These are phyloP conservation scores for Aspergillus ostianus DNA, from an alignment of 495 filamentous ascomycete genomes.

Conservation along the genomic window DNA sequence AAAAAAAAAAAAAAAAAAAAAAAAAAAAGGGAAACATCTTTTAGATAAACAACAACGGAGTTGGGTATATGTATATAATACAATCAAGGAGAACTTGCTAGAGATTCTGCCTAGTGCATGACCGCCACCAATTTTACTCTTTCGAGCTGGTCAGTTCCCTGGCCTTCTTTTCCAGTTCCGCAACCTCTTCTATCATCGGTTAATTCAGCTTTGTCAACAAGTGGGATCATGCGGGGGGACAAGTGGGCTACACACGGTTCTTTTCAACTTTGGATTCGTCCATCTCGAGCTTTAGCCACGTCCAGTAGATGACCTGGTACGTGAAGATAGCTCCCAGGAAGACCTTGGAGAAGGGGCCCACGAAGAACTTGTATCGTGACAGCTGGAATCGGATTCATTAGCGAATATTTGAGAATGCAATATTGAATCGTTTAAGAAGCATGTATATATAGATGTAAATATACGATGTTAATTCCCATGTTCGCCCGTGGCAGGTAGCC, in stretches of 20 bases:
- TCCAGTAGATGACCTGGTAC: conserved; percentile 82
- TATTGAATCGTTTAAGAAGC: too few species aligned
- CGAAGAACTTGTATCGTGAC: conserved; percentile 75
- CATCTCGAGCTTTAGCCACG: conserved; percentile 83
- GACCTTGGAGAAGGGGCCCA: conserved; percentile 77
- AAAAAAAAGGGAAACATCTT: not conserved
- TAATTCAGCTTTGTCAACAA: conserved; percentile 3
- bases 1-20: too few species aligned
- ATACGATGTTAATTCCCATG: too few species aligned
- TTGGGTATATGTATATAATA: conserved; percentile 17
- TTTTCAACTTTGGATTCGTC: conserved; percentile 66
- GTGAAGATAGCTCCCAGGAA: conserved; percentile 83
- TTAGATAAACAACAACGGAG: not conserved
- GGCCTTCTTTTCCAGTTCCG: conserved; percentile 41
- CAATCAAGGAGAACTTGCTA: conserved; percentile 6
- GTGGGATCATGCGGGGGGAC: conserved; percentile 1
- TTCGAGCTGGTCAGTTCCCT: conserved; percentile 35
- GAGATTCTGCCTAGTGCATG: not conserved
- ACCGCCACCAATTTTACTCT: conserved; percentile 23
- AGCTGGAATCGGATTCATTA: conserved; percentile 41
- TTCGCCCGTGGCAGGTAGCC: too few species aligned
- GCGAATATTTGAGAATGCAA: not conserved
- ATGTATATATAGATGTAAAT: too few species aligned
- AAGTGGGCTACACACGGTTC: conserved; percentile 39
- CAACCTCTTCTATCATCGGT: conserved; percentile 37